Evolutionary conservation across 2,329 filamentous ascomycete genomes (phyloP), one percentile per base, ranked within the genome.

Genomic region (Didymella pomorum): DNA sequence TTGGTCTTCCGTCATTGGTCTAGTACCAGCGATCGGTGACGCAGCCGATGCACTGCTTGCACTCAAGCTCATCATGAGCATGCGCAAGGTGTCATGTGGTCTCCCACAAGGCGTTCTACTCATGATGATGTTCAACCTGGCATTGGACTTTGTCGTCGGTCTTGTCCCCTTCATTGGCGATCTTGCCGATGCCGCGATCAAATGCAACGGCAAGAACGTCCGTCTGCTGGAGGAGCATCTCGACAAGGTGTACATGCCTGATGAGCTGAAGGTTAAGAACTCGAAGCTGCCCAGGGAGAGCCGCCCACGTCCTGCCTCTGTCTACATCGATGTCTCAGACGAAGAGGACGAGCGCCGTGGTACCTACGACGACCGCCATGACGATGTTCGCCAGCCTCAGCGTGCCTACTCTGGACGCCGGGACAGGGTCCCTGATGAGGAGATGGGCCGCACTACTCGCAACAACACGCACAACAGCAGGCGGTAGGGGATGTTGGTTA

Each of bases 1-100:
- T 53, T 97, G 93, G 92, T 87, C 91, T 50, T 90, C 89, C 68
- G 85, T 97, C 57, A 91, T 98, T 69, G 95, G 89, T 14, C 74
- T 98, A 8, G 78, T 98, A 53, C 95, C 95, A 67, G 86, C 86
- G 86, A 92, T 84, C 83, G 90, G 64, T 18, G 67, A 71, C 55
- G 65, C 43, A 18, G 42, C 57, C 29, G 68, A 66, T 39, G 53
- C 50, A 56, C 91, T 89, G 20, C 58, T 76, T 9, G 53, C 72
- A 6, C 80, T 92, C 60, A 87, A 91, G 78, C 87, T 98, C 9
- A 82, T 96, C 63, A 84, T 83, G 60, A 88, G 87, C 23, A 93
- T 91, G 78, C 82, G 83, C 61, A 84, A 89, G 61, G 83, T 96
- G 46, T 89, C 96, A 51, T 91, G 91, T 48, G 91, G 91, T 14